Evolutionary conservation across 495 filamentous ascomycete species (phyloP).

Genomic region (Hypoxylon fragiforme): DNA sequence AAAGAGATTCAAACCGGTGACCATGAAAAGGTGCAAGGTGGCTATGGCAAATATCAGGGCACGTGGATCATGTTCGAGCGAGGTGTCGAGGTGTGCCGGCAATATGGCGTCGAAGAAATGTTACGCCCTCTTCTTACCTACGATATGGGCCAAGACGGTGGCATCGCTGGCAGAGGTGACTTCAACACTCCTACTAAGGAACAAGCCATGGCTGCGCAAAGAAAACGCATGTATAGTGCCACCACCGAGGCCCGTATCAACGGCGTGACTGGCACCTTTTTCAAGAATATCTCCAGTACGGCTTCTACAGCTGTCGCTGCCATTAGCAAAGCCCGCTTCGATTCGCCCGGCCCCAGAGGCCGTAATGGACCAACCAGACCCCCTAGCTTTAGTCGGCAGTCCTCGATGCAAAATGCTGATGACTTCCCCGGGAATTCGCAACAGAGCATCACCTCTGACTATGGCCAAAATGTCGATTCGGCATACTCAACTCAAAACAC

Average conservation of each 20-base stretch:
- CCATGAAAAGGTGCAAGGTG: constrained; percentile 97
- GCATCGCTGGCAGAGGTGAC: constrained; percentile 58
- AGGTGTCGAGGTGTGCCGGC: constrained; percentile 87
- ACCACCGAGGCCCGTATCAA: constrained; percentile 65
- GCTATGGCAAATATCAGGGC: constrained; percentile 98
- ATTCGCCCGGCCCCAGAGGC: constrained; percentile 75
- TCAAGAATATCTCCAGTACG: constrained; percentile 92
- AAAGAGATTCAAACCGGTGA: constrained; percentile 95
- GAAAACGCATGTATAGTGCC: constrained; percentile 86
- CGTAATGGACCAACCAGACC: constrained; percentile 52
- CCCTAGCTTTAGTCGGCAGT: constrained; percentile 58
- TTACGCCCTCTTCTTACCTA: constrained; percentile 84
- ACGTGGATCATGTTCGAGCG: constrained; percentile 95
- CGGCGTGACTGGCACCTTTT: constrained; percentile 80
- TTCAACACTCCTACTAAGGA: constrained; percentile 97
- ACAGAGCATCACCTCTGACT: constrained; percentile 53
- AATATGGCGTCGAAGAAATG: constrained; percentile 90
- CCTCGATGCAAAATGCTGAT: constrained; percentile 62
- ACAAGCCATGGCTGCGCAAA: constrained; percentile 96
- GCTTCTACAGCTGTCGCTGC: constrained; percentile 90
- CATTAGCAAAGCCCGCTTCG: constrained; percentile 92
- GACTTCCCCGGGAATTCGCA: constrained; percentile 53
- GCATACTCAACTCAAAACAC: constrained; percentile 49
- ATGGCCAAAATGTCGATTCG: constrained; percentile 50
- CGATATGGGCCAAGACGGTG: constrained; percentile 79